Conservation (phyloP, 306 rosid genomes). For the Aeschynomene evenia region DNA sequence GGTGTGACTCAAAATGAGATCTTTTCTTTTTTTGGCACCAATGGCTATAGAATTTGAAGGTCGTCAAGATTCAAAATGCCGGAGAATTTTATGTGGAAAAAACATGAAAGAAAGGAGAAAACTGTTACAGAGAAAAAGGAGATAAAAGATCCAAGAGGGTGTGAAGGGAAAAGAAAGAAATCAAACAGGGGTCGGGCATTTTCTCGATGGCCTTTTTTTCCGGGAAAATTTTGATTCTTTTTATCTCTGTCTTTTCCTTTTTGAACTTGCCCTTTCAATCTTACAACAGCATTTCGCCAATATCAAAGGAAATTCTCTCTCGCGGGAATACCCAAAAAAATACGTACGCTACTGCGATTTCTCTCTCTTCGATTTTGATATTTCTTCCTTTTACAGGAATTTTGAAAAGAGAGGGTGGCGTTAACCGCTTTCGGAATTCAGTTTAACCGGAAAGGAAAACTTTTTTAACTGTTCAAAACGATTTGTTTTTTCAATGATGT, state of each 20-base stretch:
- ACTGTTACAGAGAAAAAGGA: slow-evolving; percentile 16
- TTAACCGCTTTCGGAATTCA: too few relatives aligned
- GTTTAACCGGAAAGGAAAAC: too few relatives aligned
- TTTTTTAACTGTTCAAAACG: too few relatives aligned
- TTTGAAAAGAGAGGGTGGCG: neutral
- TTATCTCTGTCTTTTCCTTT: neutral
- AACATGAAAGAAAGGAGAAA: neutral
- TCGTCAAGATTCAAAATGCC: slow-evolving; percentile 6
- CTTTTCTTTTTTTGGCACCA: slow-evolving; percentile 9
- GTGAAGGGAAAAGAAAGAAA: slow-evolving; percentile 22
- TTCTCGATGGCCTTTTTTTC: slow-evolving; percentile 10
- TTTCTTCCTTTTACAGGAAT: neutral
- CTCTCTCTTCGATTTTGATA: slow-evolving; percentile 24
- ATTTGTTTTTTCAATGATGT: too few relatives aligned
- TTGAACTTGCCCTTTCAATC: neutral
- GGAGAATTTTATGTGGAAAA: neutral
- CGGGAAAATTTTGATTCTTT: slow-evolving; percentile 4
- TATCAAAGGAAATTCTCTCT: slow-evolving; percentile 10
- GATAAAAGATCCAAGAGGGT: slow-evolving; percentile 24
- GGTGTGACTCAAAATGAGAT: slow-evolving; percentile 16
- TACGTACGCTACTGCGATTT: neutral
- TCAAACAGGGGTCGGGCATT: slow-evolving; percentile 20
- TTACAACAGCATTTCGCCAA: slow-evolving; percentile 24
- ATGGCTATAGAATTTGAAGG: slow-evolving; percentile 13
- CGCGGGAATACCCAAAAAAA: neutral